Evolutionary conservation across 2,329 filamentous ascomycete species (phyloP).

Genomic region (Beauveria asiatica): DNA sequence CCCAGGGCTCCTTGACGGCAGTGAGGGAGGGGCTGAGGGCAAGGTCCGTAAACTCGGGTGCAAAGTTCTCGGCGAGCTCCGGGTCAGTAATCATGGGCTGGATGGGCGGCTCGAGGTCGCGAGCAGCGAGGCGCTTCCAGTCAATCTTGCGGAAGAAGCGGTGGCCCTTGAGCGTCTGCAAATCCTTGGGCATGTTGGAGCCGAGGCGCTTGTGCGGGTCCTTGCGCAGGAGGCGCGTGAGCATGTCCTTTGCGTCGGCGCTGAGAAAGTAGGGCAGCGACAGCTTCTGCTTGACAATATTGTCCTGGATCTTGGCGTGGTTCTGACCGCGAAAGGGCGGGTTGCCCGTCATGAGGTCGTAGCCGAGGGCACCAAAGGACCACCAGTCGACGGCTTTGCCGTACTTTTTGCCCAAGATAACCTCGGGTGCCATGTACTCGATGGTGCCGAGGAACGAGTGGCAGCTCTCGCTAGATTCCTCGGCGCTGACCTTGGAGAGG

Average conservation of each 20-base stretch:
- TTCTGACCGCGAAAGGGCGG: slow-evolving; percentile 89
- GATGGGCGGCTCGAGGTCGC: slow-evolving; percentile 83
- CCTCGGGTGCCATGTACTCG: slow-evolving; percentile 98
- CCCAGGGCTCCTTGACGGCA: slow-evolving; percentile 33
- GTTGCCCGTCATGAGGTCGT: slow-evolving; percentile 83
- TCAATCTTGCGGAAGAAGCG: slow-evolving; percentile 96
- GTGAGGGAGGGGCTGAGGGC: slow-evolving; percentile 62
- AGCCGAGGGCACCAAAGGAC: slow-evolving; percentile 89
- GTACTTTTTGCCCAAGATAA: slow-evolving; percentile 80
- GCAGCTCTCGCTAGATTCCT: slow-evolving; percentile 54
- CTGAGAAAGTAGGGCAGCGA: slow-evolving; percentile 82
- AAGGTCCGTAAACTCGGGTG: slow-evolving; percentile 80
- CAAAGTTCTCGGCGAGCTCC: slow-evolving; percentile 93
- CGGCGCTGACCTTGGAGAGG: slow-evolving; percentile 81
- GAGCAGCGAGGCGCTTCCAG: slow-evolving; percentile 76
- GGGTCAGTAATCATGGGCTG: slow-evolving; percentile 91
- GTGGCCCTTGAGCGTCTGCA: slow-evolving; percentile 79
- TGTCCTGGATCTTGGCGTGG: slow-evolving; percentile 89
- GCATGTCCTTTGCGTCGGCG: slow-evolving; percentile 85
- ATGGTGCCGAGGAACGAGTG: slow-evolving; percentile 90
- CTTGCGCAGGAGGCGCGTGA: slow-evolving; percentile 83
- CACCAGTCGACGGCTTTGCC: slow-evolving; percentile 97
- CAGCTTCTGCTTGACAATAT: slow-evolving; percentile 90
- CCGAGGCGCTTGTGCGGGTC: slow-evolving; percentile 87
- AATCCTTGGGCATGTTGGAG: slow-evolving; percentile 78